These are phyloP conservation scores for Phlyctochytrium arcticum DNA, from an alignment of 192 early-diverging fungal genomes.

Conservation along the genomic window DNA sequence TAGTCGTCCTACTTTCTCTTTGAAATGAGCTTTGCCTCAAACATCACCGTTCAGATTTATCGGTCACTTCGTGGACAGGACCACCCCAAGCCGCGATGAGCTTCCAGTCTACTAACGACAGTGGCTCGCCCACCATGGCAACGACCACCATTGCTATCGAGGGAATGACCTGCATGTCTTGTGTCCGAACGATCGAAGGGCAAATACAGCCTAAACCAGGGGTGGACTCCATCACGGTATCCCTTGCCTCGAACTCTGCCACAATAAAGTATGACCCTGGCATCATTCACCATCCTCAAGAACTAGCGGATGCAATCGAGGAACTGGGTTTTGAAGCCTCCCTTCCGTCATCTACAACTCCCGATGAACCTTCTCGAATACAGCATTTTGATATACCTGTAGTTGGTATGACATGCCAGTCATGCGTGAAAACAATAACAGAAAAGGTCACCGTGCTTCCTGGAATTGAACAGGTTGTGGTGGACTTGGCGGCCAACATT, in stretches of 20 bases:
- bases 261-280: constrained; percentile 2
- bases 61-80: no score
- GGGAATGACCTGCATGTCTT: constrained; percentile 39
- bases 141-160: constrained; percentile 13
- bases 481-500: constrained; percentile 50
- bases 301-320: constrained; percentile 47
- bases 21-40: no score
- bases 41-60: no score
- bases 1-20: no score
- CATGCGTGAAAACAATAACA: constrained; percentile 73
- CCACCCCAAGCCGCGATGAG: no score
- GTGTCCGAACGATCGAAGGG: constrained; percentile 14
- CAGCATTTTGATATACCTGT: constrained; percentile 13
- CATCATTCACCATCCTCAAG: not conserved
- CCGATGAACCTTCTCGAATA: no score
- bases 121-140: no score
- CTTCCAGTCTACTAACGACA: no score
- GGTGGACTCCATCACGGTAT: not conserved
- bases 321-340: constrained; percentile 58
- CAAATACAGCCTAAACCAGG: not conserved
- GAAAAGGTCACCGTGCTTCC: constrained; percentile 41
- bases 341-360: not conserved
- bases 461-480: constrained; percentile 52
- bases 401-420: constrained; percentile 77
- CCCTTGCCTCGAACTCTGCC: constrained; percentile 4